A percentile compares a stretch with the other conserved stretches of the same genome.
Evolutionary conservation across 345 rosid genomes (phyloP).

Genomic region (Dimocarpus longan): DNA sequence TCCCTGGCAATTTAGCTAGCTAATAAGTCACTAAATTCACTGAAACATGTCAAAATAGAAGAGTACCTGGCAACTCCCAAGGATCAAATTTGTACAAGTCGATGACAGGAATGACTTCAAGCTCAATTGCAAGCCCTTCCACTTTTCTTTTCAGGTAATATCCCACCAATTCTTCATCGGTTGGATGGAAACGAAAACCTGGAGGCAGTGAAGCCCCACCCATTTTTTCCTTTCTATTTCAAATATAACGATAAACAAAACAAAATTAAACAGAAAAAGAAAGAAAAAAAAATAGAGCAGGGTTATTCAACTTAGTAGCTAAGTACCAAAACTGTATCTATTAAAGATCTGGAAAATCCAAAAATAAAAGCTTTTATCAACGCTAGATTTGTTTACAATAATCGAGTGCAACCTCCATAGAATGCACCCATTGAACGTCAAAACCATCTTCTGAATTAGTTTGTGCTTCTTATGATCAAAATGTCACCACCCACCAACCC

Average conservation of each 20-base stretch:
- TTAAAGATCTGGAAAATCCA: constrained; percentile 77
- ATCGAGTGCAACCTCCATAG: constrained; percentile 59
- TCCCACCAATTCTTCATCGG: constrained; percentile 85
- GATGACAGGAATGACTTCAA: constrained; percentile 77
- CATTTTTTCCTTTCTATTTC: constrained; percentile 38
- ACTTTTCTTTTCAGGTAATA: constrained; percentile 78
- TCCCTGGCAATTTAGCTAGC: too few species aligned
- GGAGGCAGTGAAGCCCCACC: constrained; percentile 80
- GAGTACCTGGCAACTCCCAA: constrained; percentile 87
- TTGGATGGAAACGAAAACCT: constrained; percentile 89
- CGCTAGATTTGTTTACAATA: constrained; percentile 51
- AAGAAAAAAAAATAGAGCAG: constrained; percentile 12
- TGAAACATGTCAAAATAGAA: too few species aligned
- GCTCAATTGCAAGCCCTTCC: constrained; percentile 71
- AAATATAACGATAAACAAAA: constrained; percentile 7
- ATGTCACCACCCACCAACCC: constrained; percentile 34
- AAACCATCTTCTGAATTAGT: constrained; percentile 54
- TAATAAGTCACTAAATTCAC: too few species aligned
- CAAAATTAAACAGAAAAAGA: not conserved
- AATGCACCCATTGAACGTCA: constrained; percentile 50
- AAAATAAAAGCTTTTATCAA: constrained; percentile 67
- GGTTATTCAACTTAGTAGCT: constrained; percentile 20
- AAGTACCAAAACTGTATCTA: constrained; percentile 54
- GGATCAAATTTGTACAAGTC: constrained; percentile 94
- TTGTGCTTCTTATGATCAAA: constrained; percentile 34